Evolutionary conservation across 305 asterid genomes (phyloP).

Genomic region (Fraxinus nigra): DNA sequence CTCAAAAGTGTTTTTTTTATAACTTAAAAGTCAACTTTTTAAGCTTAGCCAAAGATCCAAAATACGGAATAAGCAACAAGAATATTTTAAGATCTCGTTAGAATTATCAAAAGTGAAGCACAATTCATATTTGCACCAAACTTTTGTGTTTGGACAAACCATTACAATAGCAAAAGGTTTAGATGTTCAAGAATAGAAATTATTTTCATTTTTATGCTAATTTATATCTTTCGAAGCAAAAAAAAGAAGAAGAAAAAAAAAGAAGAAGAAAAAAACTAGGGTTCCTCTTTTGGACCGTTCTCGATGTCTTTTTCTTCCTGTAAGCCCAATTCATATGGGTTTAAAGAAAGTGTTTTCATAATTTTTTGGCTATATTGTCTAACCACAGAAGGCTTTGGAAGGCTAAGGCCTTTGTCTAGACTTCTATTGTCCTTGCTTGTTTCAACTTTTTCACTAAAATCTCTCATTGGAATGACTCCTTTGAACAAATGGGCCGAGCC

Average conservation of each 20-base stretch:
- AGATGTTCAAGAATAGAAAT: background rate
- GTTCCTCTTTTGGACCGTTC: background rate
- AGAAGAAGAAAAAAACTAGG: background rate
- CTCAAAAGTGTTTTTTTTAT: too few species aligned
- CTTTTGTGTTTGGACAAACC: too few species aligned
- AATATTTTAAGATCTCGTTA: too few species aligned
- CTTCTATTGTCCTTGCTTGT: conserved; percentile 13
- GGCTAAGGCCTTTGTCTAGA: conserved; percentile 41
- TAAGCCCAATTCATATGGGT: conserved; percentile 28
- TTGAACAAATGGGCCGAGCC: conserved; percentile 34
- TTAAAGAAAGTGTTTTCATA: conserved; percentile 34
- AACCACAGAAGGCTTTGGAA: conserved; percentile 34
- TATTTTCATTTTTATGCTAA: background rate
- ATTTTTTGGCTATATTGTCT: conserved; percentile 39
- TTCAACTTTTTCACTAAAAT: conserved; percentile 14
- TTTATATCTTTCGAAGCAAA: too few species aligned
- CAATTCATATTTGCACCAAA: too few species aligned
- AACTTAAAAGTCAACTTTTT: too few species aligned
- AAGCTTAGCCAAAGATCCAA: too few species aligned
- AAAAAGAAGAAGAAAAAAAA: background rate
- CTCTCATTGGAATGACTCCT: conserved; percentile 32
- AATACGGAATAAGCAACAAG: too few species aligned
- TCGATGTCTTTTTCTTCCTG: background rate
- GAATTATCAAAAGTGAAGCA: too few species aligned
- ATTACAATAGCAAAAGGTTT: too few species aligned